Evolutionary conservation across 1,284 basidiomycete species (phyloP).

Genomic region (Mixia osmundae): DNA sequence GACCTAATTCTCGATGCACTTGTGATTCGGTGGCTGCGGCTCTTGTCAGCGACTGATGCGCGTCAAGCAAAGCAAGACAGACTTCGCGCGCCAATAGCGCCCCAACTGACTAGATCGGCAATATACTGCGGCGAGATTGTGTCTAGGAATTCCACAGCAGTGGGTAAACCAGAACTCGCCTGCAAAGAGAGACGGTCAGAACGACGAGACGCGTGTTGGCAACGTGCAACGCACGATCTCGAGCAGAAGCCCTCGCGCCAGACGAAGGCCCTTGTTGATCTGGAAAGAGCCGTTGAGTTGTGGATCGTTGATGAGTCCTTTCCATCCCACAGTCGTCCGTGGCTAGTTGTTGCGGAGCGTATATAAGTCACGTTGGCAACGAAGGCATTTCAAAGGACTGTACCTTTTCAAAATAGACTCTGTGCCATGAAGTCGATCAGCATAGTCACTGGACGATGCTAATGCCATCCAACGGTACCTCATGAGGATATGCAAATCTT

Average conservation of each 20-base stretch:
- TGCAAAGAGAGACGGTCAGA: slow-evolving; percentile 4
- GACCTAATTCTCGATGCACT: slow-evolving; percentile 41
- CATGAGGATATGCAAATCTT: slow-evolving; percentile 88
- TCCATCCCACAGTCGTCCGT: slow-evolving; percentile 48
- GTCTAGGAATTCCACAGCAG: slow-evolving; percentile 30
- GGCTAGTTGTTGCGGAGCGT: slow-evolving; percentile 26
- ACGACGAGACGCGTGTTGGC: background rate
- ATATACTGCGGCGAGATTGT: slow-evolving; percentile 82
- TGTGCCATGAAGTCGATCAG: slow-evolving; percentile 14
- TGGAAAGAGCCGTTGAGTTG: slow-evolving; percentile 50
- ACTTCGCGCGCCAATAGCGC: slow-evolving; percentile 78
- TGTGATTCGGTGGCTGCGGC: slow-evolving; percentile 64
- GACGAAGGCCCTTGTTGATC: slow-evolving; percentile 89
- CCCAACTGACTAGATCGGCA: slow-evolving; percentile 88
- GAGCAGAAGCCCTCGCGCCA: slow-evolving; percentile 65
- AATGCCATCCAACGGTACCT: slow-evolving; percentile 7
- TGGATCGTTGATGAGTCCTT: slow-evolving; percentile 63
- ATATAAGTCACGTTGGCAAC: background rate
- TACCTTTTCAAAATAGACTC: slow-evolving; percentile 78
- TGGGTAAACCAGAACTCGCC: slow-evolving; percentile 23
- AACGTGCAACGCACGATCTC: slow-evolving; percentile 48
- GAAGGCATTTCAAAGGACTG: background rate
- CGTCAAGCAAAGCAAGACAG: background rate
- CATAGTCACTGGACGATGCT: background rate
- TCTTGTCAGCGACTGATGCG: background rate